phyloP scores from a whole-genome alignment of 1,139 yeast species.

The Nakaseomyces delphensis region DNA sequence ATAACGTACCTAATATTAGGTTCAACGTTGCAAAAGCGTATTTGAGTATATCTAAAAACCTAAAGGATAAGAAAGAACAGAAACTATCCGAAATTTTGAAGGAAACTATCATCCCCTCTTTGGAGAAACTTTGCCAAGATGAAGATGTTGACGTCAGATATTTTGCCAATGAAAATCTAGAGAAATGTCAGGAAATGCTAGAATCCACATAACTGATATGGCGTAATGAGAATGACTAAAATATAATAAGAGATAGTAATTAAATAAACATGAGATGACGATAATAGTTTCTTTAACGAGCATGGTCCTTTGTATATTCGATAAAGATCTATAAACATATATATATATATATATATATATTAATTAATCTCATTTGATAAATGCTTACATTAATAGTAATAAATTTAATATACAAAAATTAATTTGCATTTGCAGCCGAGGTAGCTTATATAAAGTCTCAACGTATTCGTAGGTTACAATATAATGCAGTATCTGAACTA shows the following conservation, averaged over 20 bases:
- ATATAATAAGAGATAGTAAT: no score
- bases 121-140: conserved; percentile 61
- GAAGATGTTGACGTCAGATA: conserved; percentile 83
- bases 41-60: conserved; percentile 47
- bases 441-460: no score
- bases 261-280: neutral
- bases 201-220: conserved; percentile 4
- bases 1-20: conserved; percentile 87
- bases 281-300: neutral
- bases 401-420: no score
- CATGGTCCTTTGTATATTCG: conserved; percentile 1
- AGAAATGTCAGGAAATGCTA: conserved; percentile 23
- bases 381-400: neutral
- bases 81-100: conserved; percentile 39
- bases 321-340: neutral
- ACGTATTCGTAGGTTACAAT: no score
- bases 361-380: neutral
- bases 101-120: conserved; percentile 51
- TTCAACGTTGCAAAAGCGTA: conserved; percentile 90
- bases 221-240: no score
- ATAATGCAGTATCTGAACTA: no score
- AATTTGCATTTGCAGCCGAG: no score
- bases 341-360: no score
- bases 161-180: conserved; percentile 60
- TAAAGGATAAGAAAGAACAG: conserved; percentile 29